phyloP scores from a whole-genome alignment of 202 grass and related monocot species.

The Setaria viridis region DNA sequence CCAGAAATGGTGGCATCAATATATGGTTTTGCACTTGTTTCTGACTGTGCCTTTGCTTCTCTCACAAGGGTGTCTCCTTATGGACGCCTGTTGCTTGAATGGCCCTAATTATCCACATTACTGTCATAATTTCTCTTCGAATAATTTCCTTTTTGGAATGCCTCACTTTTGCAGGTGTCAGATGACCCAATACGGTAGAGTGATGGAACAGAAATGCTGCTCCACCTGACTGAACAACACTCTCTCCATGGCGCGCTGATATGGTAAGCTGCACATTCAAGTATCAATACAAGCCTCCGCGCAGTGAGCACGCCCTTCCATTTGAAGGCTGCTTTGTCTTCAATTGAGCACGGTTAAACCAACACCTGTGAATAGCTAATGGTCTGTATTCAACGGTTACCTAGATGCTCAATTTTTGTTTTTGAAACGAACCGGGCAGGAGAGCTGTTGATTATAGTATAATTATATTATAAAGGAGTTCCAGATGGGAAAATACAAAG shows the following conservation, averaged over 20 bases:
- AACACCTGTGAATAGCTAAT: constrained; percentile 23
- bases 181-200: not conserved
- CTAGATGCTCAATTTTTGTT: not conserved
- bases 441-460: too few relatives aligned
- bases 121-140: not conserved
- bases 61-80: not conserved
- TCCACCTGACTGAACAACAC: not conserved
- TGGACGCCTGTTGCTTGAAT: not conserved
- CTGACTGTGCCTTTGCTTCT: not conserved
- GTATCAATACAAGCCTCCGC: not conserved
- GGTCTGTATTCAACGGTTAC: not conserved
- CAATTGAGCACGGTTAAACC: not conserved
- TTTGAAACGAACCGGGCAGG: too few relatives aligned
- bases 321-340: not conserved
- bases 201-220: not conserved
- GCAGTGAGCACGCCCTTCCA: not conserved
- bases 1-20: constrained; percentile 21
- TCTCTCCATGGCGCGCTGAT: not conserved
- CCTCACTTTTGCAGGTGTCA: constrained; percentile 27
- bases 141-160: not conserved
- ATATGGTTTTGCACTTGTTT: constrained; percentile 13
- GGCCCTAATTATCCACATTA: not conserved
- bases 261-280: not conserved
- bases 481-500: too few relatives aligned
- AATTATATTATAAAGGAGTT: too few relatives aligned